Evolutionary conservation across 2,329 filamentous ascomycete species (phyloP).

Genomic region (Colletotrichum trifolii): DNA sequence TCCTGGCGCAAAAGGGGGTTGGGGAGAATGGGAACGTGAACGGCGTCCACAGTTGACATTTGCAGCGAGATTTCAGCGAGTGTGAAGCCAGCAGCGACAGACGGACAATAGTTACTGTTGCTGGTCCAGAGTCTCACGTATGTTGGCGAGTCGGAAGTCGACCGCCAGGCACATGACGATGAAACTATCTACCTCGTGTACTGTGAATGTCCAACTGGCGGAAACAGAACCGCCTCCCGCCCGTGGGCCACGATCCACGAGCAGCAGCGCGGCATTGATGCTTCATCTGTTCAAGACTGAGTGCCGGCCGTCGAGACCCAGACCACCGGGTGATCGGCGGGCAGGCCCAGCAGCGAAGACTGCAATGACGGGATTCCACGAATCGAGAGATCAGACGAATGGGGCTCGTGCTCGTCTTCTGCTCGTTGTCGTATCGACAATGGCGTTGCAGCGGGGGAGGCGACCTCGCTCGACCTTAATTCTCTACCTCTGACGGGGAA

Average conservation of each 20-base stretch:
- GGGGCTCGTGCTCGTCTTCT: neutral
- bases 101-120: too few species aligned
- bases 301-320: neutral
- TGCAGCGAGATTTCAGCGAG: neutral
- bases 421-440: neutral
- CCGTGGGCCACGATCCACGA: neutral
- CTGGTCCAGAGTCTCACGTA: too few species aligned
- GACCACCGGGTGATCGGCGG: constrained; percentile 9
- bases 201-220: neutral
- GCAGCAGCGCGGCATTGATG: constrained; percentile 16
- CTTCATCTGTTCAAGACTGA: constrained; percentile 19
- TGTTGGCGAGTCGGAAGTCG: neutral
- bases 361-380: constrained; percentile 2
- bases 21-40: neutral
- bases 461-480: neutral
- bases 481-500: neutral
- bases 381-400: constrained; percentile 25
- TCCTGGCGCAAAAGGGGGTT: neutral
- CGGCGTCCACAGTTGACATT: neutral
- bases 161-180: neutral
- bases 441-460: constrained; percentile 16
- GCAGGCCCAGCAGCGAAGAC: neutral
- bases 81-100: neutral
- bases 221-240: neutral
- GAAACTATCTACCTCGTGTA: too few species aligned